Evolutionary conservation across 2,329 filamentous ascomycete genomes (phyloP).

Genomic region (Penicillium sp.): DNA sequence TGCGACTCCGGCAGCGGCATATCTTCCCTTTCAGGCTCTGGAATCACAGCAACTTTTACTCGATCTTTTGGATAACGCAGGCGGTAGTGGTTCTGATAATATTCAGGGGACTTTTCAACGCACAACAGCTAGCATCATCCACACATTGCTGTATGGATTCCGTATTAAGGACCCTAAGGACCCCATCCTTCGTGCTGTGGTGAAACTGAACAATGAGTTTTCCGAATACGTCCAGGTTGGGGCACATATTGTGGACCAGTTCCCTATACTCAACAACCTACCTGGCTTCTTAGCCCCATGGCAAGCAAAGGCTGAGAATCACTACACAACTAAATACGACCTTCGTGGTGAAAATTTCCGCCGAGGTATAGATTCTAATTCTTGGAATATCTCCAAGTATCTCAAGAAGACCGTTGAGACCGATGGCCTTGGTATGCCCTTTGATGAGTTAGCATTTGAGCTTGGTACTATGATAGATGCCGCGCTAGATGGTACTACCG

Average conservation of each 20-base stretch:
- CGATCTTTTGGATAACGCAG: conserved; percentile 7
- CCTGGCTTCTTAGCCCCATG: conserved; percentile 48
- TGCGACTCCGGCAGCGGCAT: conserved; percentile 14
- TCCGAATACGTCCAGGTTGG: conserved; percentile 49
- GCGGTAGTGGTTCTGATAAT: background rate
- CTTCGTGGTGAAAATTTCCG: conserved; percentile 18
- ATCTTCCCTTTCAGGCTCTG: conserved; percentile 12
- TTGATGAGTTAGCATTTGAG: conserved; percentile 47
- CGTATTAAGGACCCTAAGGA: background rate
- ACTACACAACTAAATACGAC: conserved; percentile 12
- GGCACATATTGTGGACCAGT: conserved; percentile 48
- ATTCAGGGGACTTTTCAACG: conserved; percentile 12
- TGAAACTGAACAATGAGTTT: conserved; percentile 39
- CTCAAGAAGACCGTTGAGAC: conserved; percentile 15
- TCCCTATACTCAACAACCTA: conserved; percentile 46
- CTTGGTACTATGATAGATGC: conserved; percentile 50
- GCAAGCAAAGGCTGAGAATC: conserved; percentile 36
- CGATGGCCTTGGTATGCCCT: conserved; percentile 44
- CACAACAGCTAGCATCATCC: conserved; percentile 12
- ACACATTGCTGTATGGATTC: conserved; percentile 25
- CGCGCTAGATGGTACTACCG: conserved; percentile 47
- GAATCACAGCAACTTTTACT: conserved; percentile 15
- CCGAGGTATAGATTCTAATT: background rate
- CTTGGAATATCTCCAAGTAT: background rate
- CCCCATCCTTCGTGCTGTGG: conserved; percentile 30